Base-by-base conservation (phyloP, 2,329 filamentous ascomycete species). In the Aschersonia sp. region DNA sequence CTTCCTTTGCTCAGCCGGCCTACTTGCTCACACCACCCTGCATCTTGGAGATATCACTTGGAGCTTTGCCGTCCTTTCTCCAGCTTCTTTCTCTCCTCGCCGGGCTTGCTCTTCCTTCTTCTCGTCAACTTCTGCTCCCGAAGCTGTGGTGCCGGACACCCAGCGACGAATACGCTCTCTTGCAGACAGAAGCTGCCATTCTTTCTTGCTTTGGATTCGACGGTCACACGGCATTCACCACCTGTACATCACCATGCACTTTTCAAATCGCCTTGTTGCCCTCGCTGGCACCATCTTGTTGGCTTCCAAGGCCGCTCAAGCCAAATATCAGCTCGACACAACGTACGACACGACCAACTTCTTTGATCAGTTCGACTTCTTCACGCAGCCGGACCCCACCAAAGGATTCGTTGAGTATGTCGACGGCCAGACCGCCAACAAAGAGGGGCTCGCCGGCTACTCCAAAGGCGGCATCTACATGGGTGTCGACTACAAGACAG, bases 351-450 rank as follows among this genome's bases (percentile, higher is more conserved):
- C 58, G 6, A 64, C 59, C 58, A 79, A 78, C 65, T 79, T 79
- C 62, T 78, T 78, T 60, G 54, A 67, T 22, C 61, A 65, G 46
- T 78, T 78, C 56, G 65, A 70, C 49, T 81, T 81, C 64, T 80
- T 73, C 63, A 67, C 60, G 46, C 64, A 61, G 4, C 50, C 64
- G 0, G 87, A 92, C 57, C 86, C 86, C 0, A 92, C 86, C 2
- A 56, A 80, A 52, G 87, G 86, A 33, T 87, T 80, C 56, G 86
- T 92, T 55, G 65, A 76, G 51, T 92, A 88, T 57, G 72, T 80
- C 47, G 68, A 76, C 53, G 69, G 72, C 46, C 49, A 60, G n/a
- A 74, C 72, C 2, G 84, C 85, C 48, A 72, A 75, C 50, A 57
- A 60, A n/a, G 60, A 65, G 39, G 72, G 73, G 12, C 70, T 88